These are phyloP conservation scores for Xylaria telfairii DNA, from an alignment of 495 filamentous ascomycete species.

Conservation along the genomic window DNA sequence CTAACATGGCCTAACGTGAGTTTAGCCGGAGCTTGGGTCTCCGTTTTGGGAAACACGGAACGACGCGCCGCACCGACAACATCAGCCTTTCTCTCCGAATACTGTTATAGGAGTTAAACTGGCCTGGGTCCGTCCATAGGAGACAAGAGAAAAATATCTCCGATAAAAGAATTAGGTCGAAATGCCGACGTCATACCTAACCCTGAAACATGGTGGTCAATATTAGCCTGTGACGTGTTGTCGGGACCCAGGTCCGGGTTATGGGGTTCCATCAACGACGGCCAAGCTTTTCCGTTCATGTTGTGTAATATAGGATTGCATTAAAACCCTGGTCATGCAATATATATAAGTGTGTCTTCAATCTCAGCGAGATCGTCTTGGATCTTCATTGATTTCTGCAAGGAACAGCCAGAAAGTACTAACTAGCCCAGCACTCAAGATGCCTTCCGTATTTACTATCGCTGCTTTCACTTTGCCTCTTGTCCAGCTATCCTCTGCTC, in stretches of 20 bases:
- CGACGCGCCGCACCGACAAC: conserved; percentile 2
- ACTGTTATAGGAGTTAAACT: neutral
- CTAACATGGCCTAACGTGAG: neutral
- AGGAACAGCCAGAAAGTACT: conserved; percentile 9
- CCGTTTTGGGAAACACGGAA: conserved; percentile 27
- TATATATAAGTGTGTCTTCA: conserved; percentile 6
- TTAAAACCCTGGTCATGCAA: neutral
- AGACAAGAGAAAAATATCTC: conserved; percentile 6
- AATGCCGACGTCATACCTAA: conserved; percentile 12
- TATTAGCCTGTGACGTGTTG: conserved; percentile 1
- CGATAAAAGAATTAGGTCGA: too few species aligned
- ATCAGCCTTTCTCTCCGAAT: conserved; percentile 1
- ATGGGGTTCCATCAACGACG: conserved; percentile 5
- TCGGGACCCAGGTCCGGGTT: conserved; percentile 7
- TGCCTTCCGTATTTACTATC: conserved; percentile 21
- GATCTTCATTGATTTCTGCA: conserved; percentile 16
- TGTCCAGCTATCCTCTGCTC: conserved; percentile 47
- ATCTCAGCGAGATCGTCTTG: conserved; percentile 1
- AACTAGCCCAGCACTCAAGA: neutral
- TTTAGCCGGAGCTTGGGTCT: conserved; percentile 21
- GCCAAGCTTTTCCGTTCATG: conserved; percentile 17
- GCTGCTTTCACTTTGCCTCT: conserved; percentile 23
- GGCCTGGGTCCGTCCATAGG: neutral
- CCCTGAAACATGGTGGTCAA: neutral
- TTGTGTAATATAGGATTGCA: neutral